Base-by-base conservation (phyloP, 192 early-diverging fungal genomes). In the Coemansia asiatica region DNA sequence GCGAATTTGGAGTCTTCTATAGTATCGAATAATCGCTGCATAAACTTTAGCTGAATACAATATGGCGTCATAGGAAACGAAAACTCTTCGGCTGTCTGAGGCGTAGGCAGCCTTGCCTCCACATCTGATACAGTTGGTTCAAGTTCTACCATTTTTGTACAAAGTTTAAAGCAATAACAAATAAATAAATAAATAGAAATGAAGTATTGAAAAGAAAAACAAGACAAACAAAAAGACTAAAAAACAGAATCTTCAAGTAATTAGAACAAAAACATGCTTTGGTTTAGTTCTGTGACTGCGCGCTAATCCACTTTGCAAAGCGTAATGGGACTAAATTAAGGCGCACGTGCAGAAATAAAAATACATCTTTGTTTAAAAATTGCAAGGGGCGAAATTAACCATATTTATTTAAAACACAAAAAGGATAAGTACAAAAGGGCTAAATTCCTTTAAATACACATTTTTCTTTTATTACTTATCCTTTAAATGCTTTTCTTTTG, bases 41-140 rank as follows among this genome's bases (percentile, higher is more conserved):
- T 95, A 47, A 95, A 93, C 0, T 89, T 81, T 28, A 77, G 62
- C 67, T 95, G 94, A 49, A 94, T 92, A 4, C 23, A 16, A 72
- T 92, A 95, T 0, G 94, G 90, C 18, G 63, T 68, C 63, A 87
- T 88, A 0, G 92, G 92, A 68, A 92, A 94, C 27, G 56, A 66
- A 36, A 75, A 84, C n/a, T 71, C 72, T 13, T 54, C 56, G 15
- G 67, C 75, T 10, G 29, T 54, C n/a, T 66, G 63, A 3, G 81
- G 81, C 1, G 71, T 69, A 18, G 54, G 21, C 40, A 76, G 38
- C 26, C 31, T 44, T 44, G 40, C 15, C 40, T 16, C 6, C 15
- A 16, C 1, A 44, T 3, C 40, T 44, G 40, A 13, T 44, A 16
- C 40, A 2, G 40, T 4, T 21, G 50, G 19, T 9, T 53, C 50